These are phyloP conservation scores for Daedalea quercina DNA, from an alignment of 768 basidiomycete species.

Conservation along the genomic window DNA sequence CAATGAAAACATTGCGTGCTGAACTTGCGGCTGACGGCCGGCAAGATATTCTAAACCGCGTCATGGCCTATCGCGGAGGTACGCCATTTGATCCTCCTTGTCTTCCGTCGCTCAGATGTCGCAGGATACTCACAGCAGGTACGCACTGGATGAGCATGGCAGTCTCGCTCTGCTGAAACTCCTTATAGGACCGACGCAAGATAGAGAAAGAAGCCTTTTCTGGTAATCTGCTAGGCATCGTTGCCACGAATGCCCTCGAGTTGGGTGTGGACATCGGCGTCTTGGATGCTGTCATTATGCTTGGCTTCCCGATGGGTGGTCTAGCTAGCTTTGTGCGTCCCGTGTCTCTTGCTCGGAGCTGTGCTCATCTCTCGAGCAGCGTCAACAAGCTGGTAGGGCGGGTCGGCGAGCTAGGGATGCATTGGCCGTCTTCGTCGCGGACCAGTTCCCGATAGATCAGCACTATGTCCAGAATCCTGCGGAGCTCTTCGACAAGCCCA, in stretches of 20 bases:
- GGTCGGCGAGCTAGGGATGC: slow-evolving; percentile 79
- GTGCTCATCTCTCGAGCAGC: slow-evolving; percentile 31
- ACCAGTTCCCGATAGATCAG: slow-evolving; percentile 62
- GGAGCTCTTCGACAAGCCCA: slow-evolving; percentile 57
- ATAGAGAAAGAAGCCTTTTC: slow-evolving; percentile 87
- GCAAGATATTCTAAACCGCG: slow-evolving; percentile 64
- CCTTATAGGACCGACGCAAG: slow-evolving; percentile 60
- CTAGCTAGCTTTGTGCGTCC: slow-evolving; percentile 72
- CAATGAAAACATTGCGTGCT: slow-evolving; percentile 69
- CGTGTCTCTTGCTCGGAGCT: neutral
- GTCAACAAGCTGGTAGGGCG: slow-evolving; percentile 86
- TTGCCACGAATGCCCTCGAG: slow-evolving; percentile 88
- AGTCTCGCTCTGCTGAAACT: neutral
- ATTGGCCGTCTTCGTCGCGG: slow-evolving; percentile 67
- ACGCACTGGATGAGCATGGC: slow-evolving; percentile 1
- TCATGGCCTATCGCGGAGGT: slow-evolving; percentile 85
- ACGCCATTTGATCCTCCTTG: slow-evolving; percentile 11
- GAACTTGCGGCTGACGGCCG: slow-evolving; percentile 72
- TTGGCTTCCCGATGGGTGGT: slow-evolving; percentile 69
- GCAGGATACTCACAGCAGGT: slow-evolving; percentile 73
- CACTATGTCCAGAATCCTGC: slow-evolving; percentile 67
- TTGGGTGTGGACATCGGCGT: slow-evolving; percentile 87
- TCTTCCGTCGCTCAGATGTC: neutral
- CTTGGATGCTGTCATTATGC: slow-evolving; percentile 85
- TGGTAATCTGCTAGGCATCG: slow-evolving; percentile 74